Percentiles rank a stretch among this genome's conserved stretches.
Evolutionary conservation across 2,329 filamentous ascomycete species (phyloP).

Genomic region (Ophiocordyceps australis): DNA sequence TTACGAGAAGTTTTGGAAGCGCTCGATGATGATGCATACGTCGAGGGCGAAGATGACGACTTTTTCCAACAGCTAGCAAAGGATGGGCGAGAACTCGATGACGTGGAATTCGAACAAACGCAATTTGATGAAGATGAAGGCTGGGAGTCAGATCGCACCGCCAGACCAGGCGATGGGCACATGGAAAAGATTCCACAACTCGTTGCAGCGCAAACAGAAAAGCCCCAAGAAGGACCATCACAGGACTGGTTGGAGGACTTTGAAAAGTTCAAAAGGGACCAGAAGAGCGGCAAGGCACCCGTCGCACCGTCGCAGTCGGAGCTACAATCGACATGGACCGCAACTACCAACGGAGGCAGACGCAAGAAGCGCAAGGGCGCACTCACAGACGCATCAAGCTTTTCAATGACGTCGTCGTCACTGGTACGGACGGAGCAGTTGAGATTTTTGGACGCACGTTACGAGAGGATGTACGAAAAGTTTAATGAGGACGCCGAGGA

Average conservation of each 20-base stretch:
- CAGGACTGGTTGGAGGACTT: conserved; percentile 87
- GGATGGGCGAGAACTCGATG: conserved; percentile 56
- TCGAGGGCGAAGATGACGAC: conserved; percentile 81
- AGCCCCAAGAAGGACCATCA: conserved; percentile 42
- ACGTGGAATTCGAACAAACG: conserved; percentile 59
- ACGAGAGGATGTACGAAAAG: conserved; percentile 76
- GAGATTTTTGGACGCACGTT: conserved; percentile 70
- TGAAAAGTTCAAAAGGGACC: conserved; percentile 81
- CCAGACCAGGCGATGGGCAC: conserved; percentile 50
- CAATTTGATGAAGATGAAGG: conserved; percentile 52
- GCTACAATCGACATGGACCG: conserved; percentile 52
- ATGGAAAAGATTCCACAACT: conserved; percentile 29
- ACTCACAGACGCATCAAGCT: conserved; percentile 68
- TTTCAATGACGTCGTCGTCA: conserved; percentile 84
- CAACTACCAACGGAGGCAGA: conserved; percentile 61
- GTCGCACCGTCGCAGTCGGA: conserved; percentile 37
- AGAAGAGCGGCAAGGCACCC: conserved; percentile 26
- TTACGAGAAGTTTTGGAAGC: conserved; percentile 84
- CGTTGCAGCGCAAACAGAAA: conserved; percentile 22
- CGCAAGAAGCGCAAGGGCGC: conserved; percentile 93
- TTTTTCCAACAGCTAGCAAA: conserved; percentile 62
- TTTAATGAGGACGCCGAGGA: conserved; percentile 36
- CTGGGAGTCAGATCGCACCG: conserved; percentile 90
- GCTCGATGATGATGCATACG: conserved; percentile 86
- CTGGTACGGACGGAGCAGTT: conserved; percentile 77